Evolutionary conservation across 352 stramenopile genomes (phyloP).

Genomic region (Elongisporangium senticosum): DNA sequence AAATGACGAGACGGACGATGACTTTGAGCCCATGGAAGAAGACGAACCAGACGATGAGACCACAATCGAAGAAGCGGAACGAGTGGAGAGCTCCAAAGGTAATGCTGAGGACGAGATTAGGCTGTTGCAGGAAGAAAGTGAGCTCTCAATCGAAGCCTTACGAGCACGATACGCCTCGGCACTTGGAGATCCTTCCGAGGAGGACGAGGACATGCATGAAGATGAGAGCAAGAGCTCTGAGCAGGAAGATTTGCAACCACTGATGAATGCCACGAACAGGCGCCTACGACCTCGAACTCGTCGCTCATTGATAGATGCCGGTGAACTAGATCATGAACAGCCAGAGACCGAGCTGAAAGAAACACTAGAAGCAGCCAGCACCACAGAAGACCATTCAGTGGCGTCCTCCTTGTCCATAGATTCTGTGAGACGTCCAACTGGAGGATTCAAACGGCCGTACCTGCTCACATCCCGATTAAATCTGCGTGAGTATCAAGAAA

Average conservation of each 20-base stretch:
- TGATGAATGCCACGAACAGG: background rate
- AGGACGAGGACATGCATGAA: slow-evolving; percentile 15
- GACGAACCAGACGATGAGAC: slow-evolving; percentile 83
- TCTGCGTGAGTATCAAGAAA: slow-evolving; percentile 74
- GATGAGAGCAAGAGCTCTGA: slow-evolving; percentile 30
- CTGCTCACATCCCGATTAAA: slow-evolving; percentile 60
- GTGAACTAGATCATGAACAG: background rate
- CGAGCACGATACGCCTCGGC: slow-evolving; percentile 33
- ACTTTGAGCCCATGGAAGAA: slow-evolving; percentile 26
- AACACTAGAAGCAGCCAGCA: no score
- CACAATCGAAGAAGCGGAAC: slow-evolving; percentile 88
- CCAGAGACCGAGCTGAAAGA: background rate
- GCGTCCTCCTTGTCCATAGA: no score
- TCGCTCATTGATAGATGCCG: background rate
- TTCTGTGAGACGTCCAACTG: background rate
- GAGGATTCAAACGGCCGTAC: slow-evolving; percentile 56
- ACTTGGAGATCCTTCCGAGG: slow-evolving; percentile 3
- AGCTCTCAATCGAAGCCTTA: slow-evolving; percentile 91
- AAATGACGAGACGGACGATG: slow-evolving; percentile 9
- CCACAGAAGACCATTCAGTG: no score
- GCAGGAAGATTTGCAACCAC: background rate
- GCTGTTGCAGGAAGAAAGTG: slow-evolving; percentile 83
- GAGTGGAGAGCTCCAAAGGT: slow-evolving; percentile 25
- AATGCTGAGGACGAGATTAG: slow-evolving; percentile 81
- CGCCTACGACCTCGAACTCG: background rate